A percentile compares a stretch with the other conserved stretches of the same genome.
Conservation (phyloP, 306 rosid species). For the Malus domestica region ASM211411v1 NC_041801.1:6483001-6483500, state of each 20-base stretch:
- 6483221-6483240: background rate
- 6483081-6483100: too few species aligned
- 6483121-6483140: too few species aligned
- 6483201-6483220: background rate
- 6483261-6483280: background rate
- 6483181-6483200: background rate
- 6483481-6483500: constrained; percentile 3
- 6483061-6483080: too few species aligned
- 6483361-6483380: constrained; percentile 9
- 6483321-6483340: background rate
- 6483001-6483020: too few species aligned
- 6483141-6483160: too few species aligned
- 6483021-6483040: fast-evolving
- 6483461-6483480: constrained; percentile 1
- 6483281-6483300: background rate
- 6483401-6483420: background rate
- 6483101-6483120: too few species aligned
- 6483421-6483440: background rate
- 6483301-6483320: background rate
- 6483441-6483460: constrained; percentile 5
- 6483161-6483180: too few species aligned
- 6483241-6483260: background rate
- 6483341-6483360: constrained; percentile 9
- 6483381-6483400: constrained; percentile 10
- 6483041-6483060: too few species aligned